These are phyloP conservation scores for Penicillium sp. DNA, from an alignment of 2,329 filamentous ascomycete species.

Conservation along the genomic window DNA sequence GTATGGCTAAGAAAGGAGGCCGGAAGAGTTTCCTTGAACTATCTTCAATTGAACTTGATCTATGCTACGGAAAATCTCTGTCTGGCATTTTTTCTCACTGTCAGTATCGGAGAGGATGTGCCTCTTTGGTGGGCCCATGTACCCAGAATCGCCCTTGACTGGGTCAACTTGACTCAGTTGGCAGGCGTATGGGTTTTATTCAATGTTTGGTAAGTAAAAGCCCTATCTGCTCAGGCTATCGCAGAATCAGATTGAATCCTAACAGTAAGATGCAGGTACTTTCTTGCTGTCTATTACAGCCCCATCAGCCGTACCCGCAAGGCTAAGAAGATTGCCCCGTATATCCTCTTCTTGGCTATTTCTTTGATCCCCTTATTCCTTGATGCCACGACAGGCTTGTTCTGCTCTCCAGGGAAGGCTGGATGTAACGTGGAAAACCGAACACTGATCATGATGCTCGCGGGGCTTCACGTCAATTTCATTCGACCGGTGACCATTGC, in stretches of 20 bases:
- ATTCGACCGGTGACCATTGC: background rate
- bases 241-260: background rate
- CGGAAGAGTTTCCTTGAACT: background rate
- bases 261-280: background rate
- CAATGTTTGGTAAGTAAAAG: background rate
- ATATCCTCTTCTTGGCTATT: background rate
- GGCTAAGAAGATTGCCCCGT: background rate
- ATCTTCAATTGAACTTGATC: background rate
- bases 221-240: background rate
- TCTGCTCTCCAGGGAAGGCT: background rate
- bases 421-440: background rate
- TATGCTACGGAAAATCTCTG: background rate
- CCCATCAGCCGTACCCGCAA: background rate
- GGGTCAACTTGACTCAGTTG: background rate
- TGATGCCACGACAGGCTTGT: background rate
- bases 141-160: background rate
- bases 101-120: background rate
- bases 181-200: background rate
- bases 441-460: background rate
- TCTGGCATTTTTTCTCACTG: background rate
- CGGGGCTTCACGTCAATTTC: background rate
- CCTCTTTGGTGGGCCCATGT: background rate
- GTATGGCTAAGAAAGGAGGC: background rate
- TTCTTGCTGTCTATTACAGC: background rate
- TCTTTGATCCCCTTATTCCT: background rate